Evolutionary conservation across 306 rosid genomes (phyloP), one percentile per base, ranked within the genome.

Genomic region (Chamaecrista fasciculata): DNA sequence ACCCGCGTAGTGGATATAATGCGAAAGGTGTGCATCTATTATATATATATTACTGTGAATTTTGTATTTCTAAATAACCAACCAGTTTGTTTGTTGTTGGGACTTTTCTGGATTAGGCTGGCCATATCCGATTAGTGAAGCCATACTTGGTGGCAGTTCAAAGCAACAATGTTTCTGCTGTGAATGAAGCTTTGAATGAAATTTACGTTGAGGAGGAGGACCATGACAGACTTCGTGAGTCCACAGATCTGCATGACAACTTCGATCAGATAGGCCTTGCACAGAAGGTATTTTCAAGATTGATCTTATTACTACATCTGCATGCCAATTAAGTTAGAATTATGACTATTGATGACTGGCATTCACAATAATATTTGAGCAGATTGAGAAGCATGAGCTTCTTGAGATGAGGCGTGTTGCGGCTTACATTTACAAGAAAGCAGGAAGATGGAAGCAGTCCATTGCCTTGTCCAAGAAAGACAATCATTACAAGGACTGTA

Each of bases 401-500:
- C 87, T 90, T 70, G 96, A 90, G 78, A 90, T 90, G 96, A 85
- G 96, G 70, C 93, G 96, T 34, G 96, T 90, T 59, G 96, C 96
- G 49, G 93, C 96, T 10, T 83, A 87, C 58, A 90, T 90, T 49
- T 90, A 87, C 76, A 90, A 90, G 79, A 90, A 90, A 74, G 93
- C 96, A 5, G 96, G 96, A 60, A 78, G 96, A 67, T 90, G 96
- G 96, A 90, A 90, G 85, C 93, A 90, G 71, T 90, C 96, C 75
- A 90, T 90, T 85, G 89, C 84, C 39, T 73, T 90, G 76, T 90
- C 96, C 56, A 90, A 90, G 91, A 90, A 90, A 67, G 96, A 90
- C 77, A 90, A 83, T 65, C 89, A 83, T 65, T 90, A 87, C 93
- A 90, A 85, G 76, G 96, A 90, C 78, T 91, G 93, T 62, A 90